Base-by-base conservation (phyloP, 345 rosid species). In the Alliaria petiolata region DNA sequence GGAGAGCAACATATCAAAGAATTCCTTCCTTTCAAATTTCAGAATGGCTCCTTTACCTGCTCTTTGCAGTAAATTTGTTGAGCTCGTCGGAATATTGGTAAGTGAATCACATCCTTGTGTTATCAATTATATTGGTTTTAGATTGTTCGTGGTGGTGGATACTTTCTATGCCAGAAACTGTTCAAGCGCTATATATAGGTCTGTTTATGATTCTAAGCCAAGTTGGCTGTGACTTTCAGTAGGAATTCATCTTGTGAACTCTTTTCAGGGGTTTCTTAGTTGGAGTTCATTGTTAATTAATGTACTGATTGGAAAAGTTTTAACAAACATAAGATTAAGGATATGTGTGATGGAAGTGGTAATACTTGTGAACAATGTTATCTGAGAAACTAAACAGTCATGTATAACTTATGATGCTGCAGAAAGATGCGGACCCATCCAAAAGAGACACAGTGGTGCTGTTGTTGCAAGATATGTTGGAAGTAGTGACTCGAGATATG, bases 401-500 rank as follows among this genome's bases (percentile, higher is more conserved):
- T 57, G 42, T 57, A 8, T 39, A 43, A 53, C 65, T 25, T 60
- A 59, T 71, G 65, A 54, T 83, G 64, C 58, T 84, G 77, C 87
- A 93, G 99, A 93, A 93, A 89, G 96, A 87, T 70, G 87, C 84
- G 10, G 89, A 89, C 75, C 83, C 86, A 65, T 81, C 87, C 71
- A 86, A 87, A 79, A 74, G 80, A 69, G 91, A 87, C 78, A 73
- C 79, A 51, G 93, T 91, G 81, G 96, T 89, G 66, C 79, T 93
- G 69, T 76, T 91, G 81, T 84, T 93, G 65, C 98, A 86, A 76
- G 98, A 93, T 76, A 93, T 91, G 97, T 76, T 93, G 73, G 98
- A 93, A 84, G 92, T 93, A 49, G 95, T 88, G 34, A 83, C 91
- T n/a, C 88, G 87, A 54, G 97, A 93, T 85, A 85, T 93, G 96